Evolutionary conservation across 75 land plant genomes (phyloP), one percentile per base, ranked within the genome.

Genomic region (Chamaecyparis obtusa): DNA sequence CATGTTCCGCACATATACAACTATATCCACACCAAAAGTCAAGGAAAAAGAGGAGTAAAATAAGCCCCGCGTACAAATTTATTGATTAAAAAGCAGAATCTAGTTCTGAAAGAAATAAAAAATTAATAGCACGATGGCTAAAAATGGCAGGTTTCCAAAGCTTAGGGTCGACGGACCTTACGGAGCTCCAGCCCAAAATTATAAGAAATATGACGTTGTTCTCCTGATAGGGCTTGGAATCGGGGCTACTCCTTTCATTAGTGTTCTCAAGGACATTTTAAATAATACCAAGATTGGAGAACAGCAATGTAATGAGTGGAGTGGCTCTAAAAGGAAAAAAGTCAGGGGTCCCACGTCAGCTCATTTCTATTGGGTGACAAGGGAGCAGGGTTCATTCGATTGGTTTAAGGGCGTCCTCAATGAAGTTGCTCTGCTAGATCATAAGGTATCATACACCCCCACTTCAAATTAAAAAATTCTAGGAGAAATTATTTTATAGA

Each of bases 141-240:
- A n/a, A 11, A 56, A 35, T 17, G 21, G 36, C 90, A 92, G 91
- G 33, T 91, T 91, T 54, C 95, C 95, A n/a, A 91, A 67, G 87
- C 87, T 94, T 49, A 83, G 88, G 44, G 91, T 94, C 71, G 95
- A 94, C 76, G 95, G 95, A 15, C 94, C 95, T 15, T 94, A 94
- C 85, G 95, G 95, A 43, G 95, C 95, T 37, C 95, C 95, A 0
- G 95, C 95, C 13, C 95, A 94, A 83, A 92, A 94, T 88, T 94
- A 94, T 85, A 79, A 79, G 86, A 87, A 94, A 33, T 94, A 92
- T 84, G 94, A 94, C 84, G 95, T 92, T 30, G 86, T 94, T 32
- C 91, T 94, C 15, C 90, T 94, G 21, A 90, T 94, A 1, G 95
- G 95, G 16, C 91, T 94, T 36, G 95, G 95, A 69, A 94, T 94